phyloP scores from a whole-genome alignment of 345 rosid species.

The Anastatica hierochuntica region DNA sequence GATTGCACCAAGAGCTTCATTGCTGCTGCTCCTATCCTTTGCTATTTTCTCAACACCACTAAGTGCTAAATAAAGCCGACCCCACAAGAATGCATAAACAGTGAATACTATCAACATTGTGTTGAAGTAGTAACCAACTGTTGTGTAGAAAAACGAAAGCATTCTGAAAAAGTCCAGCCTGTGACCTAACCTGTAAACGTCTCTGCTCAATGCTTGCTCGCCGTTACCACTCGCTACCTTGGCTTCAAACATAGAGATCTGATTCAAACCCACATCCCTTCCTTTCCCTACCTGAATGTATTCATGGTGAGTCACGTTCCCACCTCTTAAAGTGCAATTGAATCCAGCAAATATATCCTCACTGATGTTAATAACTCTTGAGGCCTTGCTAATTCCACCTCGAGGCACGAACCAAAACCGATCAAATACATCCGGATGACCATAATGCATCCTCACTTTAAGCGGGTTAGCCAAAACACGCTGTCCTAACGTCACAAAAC shows the following conservation, averaged over 20 bases:
- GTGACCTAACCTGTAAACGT: slow-evolving; percentile 93
- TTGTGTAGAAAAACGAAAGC: slow-evolving; percentile 91
- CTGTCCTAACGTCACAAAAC: slow-evolving; percentile 93
- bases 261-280: slow-evolving; percentile 97
- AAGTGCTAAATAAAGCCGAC: slow-evolving; percentile 82
- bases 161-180: slow-evolving; percentile 93
- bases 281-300: slow-evolving; percentile 98
- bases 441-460: slow-evolving; percentile 96
- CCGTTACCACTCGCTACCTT: slow-evolving; percentile 99
- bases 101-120: slow-evolving; percentile 86
- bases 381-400: slow-evolving; percentile 96
- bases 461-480: slow-evolving; percentile 94
- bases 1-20: slow-evolving; percentile 71
- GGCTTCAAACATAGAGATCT: slow-evolving; percentile 95
- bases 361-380: slow-evolving; percentile 89
- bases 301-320: slow-evolving; percentile 95
- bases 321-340: slow-evolving; percentile 95
- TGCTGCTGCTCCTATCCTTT: slow-evolving; percentile 40
- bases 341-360: slow-evolving; percentile 99
- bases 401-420: slow-evolving; percentile 97
- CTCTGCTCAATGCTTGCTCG: slow-evolving; percentile 95
- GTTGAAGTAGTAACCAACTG: slow-evolving; percentile 91
- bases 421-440: slow-evolving; percentile 96
- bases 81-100: slow-evolving; percentile 94
- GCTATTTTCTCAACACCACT: slow-evolving; percentile 84